Conservation (phyloP, 2,329 filamentous ascomycete species). For the Neoascochyta sp. region DNA sequence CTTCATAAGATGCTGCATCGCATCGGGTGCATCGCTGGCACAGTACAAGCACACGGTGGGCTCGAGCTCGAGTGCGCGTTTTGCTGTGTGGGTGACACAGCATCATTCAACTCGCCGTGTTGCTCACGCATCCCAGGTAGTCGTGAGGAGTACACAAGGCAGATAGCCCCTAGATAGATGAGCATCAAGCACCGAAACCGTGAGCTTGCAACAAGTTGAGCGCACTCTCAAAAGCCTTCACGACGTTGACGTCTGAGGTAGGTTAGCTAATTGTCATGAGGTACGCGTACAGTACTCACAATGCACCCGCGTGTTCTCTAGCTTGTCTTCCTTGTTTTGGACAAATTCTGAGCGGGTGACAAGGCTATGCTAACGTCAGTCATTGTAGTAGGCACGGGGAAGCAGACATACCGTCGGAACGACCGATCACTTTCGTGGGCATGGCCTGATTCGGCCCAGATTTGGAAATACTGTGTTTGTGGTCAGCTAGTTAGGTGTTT, state of each 20-base stretch:
- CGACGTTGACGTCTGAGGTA: conserved; percentile 43
- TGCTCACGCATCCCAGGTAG: no score
- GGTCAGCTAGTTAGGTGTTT: conserved; percentile 7
- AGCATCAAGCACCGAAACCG: conserved; percentile 25
- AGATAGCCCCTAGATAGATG: conserved; percentile 20
- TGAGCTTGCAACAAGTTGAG: conserved; percentile 41
- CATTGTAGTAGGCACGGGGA: no score
- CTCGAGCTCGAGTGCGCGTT: no score
- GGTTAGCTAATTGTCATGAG: no score
- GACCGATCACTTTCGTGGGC: conserved; percentile 72
- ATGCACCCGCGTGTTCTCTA: conserved; percentile 73
- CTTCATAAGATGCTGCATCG: conserved; percentile 17
- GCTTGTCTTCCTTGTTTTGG: conserved; percentile 65
- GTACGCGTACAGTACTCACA: no score
- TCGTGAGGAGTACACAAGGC: conserved; percentile 18
- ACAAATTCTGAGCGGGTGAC: conserved; percentile 77
- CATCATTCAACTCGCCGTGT: no score
- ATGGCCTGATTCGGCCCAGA: conserved; percentile 72
- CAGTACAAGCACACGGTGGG: no score
- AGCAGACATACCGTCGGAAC: conserved; percentile 60
- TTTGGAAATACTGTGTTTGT: conserved; percentile 66
- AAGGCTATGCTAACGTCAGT: conserved; percentile 61
- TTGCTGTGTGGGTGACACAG: no score
- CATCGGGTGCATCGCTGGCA: conserved; percentile 10
- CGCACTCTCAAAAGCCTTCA: conserved; percentile 49